Percentiles rank a stretch among this genome's conserved stretches.
Evolutionary conservation across 257 asterid species (phyloP).

Genomic region (Striga asiatica): DNA sequence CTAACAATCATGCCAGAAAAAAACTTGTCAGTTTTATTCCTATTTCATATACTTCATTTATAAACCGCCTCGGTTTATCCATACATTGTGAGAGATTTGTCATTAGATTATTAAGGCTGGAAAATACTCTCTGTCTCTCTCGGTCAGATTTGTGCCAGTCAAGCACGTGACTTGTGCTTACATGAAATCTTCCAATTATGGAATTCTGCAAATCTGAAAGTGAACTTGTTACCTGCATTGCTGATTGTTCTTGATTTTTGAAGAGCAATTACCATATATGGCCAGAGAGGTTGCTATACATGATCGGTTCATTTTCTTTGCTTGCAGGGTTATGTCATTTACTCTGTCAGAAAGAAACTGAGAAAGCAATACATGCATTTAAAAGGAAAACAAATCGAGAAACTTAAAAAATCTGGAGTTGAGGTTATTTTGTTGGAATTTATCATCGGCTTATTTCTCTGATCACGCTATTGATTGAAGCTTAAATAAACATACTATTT

Average conservation of each 20-base stretch:
- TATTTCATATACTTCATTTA: no score
- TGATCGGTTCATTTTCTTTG: background rate
- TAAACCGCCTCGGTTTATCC: no score
- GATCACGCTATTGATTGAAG: background rate
- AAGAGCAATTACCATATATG: background rate
- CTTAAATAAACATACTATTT: background rate
- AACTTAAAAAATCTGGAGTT: constrained; percentile 87
- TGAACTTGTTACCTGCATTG: background rate
- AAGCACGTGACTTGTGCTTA: background rate
- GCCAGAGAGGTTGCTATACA: background rate
- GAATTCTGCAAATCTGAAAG: constrained; percentile 4
- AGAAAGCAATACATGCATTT: constrained; percentile 80
- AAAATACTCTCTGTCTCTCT: no score
- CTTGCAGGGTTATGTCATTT: constrained; percentile 84
- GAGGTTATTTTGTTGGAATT: constrained; percentile 36
- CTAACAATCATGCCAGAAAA: no score
- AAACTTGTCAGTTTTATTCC: no score
- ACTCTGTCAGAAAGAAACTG: constrained; percentile 82
- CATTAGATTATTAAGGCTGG: no score
- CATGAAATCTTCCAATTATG: background rate
- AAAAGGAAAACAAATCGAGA: constrained; percentile 86
- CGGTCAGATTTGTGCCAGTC: background rate
- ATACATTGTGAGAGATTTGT: no score
- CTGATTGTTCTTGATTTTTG: background rate
- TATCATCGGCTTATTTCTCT: constrained; percentile 2